Base-by-base conservation (phyloP, 2,329 filamentous ascomycete species). In the Fusarium sp. region DNA sequence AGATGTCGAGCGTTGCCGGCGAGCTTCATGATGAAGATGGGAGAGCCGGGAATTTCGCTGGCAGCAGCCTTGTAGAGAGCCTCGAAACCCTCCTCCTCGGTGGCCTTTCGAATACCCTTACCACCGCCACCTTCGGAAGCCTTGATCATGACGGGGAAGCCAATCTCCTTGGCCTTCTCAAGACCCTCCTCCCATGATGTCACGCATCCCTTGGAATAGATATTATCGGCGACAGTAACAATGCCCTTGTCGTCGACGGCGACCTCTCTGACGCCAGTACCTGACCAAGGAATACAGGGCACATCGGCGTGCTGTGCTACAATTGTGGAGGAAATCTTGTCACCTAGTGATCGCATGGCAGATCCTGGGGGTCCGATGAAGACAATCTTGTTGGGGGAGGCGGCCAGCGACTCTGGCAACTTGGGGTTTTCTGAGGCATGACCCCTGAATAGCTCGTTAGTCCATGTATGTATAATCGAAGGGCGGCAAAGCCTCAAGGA, bases 21-120 rank as follows among this genome's bases (percentile, higher is more conserved):
- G 69, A 99, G 86, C 89, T 99, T 98, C 96, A 99, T 99, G 84
- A 99, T 97, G 88, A 99, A 99, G 82, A 99, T 99, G 73, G 97
- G 96, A 29, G 96, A 99, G 47, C 97, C 97, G 13, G 96, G 97
- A 73, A 99, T 98, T 82, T 99, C 97, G 80, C 92, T 97, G 8
- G 96, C 94, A 23, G 97, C 96, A 44, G 95, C 96, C 82, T 97
- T 96, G 87, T 98, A 99, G 44, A 98, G 86, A 73, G 87, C 85
- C 78, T 92, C 87, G 76, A 99, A 99, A 68, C 92, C 90, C 41
- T 95, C 91, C 79, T 97, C 94, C 66, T 86, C 86, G 66, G 93
- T 86, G 72, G 96, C 96, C 84, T 98, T 98, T 79, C 97, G 93
- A 79, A 99, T 99, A 87, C 96, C 96, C 86, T 99, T 99, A 79